These are phyloP conservation scores for Penicillium sp. DNA, from an alignment of 2,329 filamentous ascomycete genomes.

Conservation along the genomic window DNA sequence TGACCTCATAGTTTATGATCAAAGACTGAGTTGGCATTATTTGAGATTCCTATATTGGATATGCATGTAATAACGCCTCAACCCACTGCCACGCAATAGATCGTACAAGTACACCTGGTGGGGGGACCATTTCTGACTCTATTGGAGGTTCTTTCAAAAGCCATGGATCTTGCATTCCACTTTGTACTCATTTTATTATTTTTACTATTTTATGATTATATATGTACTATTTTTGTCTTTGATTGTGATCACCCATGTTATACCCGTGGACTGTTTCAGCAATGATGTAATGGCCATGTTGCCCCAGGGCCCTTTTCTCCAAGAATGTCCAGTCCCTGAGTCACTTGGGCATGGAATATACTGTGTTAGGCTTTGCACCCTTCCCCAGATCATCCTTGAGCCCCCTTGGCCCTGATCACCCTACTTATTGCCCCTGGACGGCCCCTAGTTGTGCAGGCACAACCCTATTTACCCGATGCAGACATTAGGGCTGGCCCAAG, in stretches of 20 bases:
- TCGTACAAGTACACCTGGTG: background rate
- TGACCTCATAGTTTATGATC: background rate
- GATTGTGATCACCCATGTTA: background rate
- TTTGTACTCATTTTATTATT: background rate
- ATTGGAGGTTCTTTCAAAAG: background rate
- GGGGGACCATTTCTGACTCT: background rate
- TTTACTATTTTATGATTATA: background rate
- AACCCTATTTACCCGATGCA: slow-evolving; percentile 27
- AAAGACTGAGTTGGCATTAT: background rate
- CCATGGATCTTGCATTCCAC: background rate
- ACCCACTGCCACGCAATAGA: background rate
- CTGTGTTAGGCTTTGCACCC: background rate
- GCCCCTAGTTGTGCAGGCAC: slow-evolving; percentile 8
- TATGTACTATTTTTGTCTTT: background rate
- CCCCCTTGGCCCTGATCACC: background rate
- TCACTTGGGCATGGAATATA: too few relatives aligned
- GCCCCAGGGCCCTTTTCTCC: background rate
- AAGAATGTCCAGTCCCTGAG: background rate
- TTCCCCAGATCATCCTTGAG: slow-evolving; percentile 8
- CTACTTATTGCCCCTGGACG: slow-evolving; percentile 4
- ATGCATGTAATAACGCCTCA: background rate
- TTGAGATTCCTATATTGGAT: background rate
- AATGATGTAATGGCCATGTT: slow-evolving; percentile 16
- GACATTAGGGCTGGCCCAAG: slow-evolving; percentile 24
- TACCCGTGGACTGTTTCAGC: background rate